Evolutionary conservation across 768 basidiomycete species (phyloP).

Genomic region (Megacollybia marginata): DNA sequence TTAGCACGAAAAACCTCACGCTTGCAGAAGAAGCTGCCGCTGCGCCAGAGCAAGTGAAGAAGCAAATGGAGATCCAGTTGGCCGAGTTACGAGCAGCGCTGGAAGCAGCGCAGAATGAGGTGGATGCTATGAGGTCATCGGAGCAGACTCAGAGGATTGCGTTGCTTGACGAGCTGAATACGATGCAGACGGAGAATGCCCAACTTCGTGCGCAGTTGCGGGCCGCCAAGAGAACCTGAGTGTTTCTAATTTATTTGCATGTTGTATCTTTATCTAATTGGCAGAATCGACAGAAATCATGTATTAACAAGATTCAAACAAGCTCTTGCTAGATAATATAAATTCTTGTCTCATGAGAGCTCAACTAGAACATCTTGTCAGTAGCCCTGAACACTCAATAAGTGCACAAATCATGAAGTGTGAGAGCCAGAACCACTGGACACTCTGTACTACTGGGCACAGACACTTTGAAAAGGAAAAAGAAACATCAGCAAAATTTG

Average conservation of each 20-base stretch:
- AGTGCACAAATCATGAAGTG: too few relatives aligned
- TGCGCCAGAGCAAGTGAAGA: conserved; percentile 49
- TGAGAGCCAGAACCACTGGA: too few relatives aligned
- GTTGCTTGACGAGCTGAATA: conserved; percentile 83
- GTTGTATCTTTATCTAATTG: neutral
- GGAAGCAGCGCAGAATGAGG: conserved; percentile 57
- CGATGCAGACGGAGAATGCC: conserved; percentile 73
- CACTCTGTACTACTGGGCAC: too few relatives aligned
- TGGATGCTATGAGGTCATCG: conserved; percentile 56
- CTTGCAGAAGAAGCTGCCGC: conserved; percentile 64
- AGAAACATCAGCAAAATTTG: too few relatives aligned
- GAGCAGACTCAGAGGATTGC: conserved; percentile 81
- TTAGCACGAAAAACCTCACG: conserved; percentile 65
- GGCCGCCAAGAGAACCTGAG: conserved; percentile 12
- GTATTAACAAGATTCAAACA: too few relatives aligned
- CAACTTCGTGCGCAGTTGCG: conserved; percentile 66
- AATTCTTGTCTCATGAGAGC: too few relatives aligned
- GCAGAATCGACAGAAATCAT: too few relatives aligned
- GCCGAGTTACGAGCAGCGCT: conserved; percentile 53
- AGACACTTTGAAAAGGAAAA: too few relatives aligned
- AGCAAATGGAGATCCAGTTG: conserved; percentile 60
- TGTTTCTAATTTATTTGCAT: neutral
- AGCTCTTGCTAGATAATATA: too few relatives aligned
- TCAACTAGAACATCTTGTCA: too few relatives aligned
- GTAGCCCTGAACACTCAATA: too few relatives aligned